Conservation (phyloP, 768 basidiomycete genomes). For the Mycena amicta region DNA sequence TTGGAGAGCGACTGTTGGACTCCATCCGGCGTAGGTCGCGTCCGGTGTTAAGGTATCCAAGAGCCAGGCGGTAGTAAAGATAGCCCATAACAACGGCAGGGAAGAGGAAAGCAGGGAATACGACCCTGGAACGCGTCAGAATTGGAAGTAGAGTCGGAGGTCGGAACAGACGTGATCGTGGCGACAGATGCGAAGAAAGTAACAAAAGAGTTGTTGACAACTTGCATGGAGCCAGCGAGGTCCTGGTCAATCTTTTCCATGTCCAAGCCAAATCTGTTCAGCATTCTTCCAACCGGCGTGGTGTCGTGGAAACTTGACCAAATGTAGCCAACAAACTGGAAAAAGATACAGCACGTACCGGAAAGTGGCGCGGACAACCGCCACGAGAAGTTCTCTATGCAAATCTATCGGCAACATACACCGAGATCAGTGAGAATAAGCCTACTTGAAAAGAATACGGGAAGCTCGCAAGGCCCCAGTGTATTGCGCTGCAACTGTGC, state of each 20-base stretch:
- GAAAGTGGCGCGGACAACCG: slow-evolving; percentile 80
- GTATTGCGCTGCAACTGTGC: slow-evolving; percentile 43
- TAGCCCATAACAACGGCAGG: slow-evolving; percentile 76
- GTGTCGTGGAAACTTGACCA: slow-evolving; percentile 43
- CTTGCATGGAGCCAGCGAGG: slow-evolving; percentile 66
- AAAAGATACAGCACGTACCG: slow-evolving; percentile 47
- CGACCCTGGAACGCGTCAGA: slow-evolving; percentile 38
- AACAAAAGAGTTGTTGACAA: slow-evolving; percentile 76
- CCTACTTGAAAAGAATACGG: slow-evolving; percentile 42
- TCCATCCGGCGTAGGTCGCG: slow-evolving; percentile 91
- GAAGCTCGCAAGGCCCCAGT: slow-evolving; percentile 58
- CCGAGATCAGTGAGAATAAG: neutral
- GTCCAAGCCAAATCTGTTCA: slow-evolving; percentile 84
- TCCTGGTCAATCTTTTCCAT: slow-evolving; percentile 84
- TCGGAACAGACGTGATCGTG: slow-evolving; percentile 58
- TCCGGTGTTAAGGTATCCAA: slow-evolving; percentile 76
- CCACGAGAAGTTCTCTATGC: slow-evolving; percentile 50
- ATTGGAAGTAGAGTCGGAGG: slow-evolving; percentile 3
- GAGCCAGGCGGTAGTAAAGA: slow-evolving; percentile 67
- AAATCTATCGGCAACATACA: neutral
- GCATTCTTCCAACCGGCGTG: slow-evolving; percentile 78
- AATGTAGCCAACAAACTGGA: neutral
- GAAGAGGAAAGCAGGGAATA: slow-evolving; percentile 83
- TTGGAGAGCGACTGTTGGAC: slow-evolving; percentile 81
- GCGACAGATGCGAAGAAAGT: slow-evolving; percentile 75